A percentile compares a stretch with the other conserved stretches of the same genome.
phyloP scores from a whole-genome alignment of 805 yeast genomes.

The Wickerhamiella bombiphila region DNA sequence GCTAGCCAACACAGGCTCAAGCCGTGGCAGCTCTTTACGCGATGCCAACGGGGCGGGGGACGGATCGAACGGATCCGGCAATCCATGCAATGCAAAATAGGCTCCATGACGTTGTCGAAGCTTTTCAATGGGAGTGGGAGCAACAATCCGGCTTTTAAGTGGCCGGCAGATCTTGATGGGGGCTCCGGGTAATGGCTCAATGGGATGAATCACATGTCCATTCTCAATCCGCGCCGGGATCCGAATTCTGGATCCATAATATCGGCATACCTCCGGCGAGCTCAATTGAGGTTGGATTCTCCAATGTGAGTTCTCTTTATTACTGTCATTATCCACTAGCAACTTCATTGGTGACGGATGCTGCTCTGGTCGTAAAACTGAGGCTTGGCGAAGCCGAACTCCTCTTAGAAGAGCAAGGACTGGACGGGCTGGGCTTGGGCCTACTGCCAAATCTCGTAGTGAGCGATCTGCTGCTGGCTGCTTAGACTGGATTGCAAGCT shows the following conservation, averaged over 20 bases:
- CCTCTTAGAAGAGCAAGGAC: neutral
- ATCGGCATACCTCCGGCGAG: neutral
- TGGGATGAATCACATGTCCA: too few relatives aligned
- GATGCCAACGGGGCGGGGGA: too few relatives aligned
- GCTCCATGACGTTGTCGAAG: neutral
- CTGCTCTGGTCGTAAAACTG: neutral
- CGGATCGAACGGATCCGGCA: neutral
- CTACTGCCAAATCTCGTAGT: neutral
- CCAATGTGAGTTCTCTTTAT: neutral
- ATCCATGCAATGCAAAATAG: neutral
- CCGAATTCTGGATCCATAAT: neutral
- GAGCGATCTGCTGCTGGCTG: neutral
- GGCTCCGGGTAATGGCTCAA: neutral
- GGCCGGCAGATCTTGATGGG: neutral
- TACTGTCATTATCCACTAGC: neutral
- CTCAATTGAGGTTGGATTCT: too few relatives aligned
- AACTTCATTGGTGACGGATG: neutral
- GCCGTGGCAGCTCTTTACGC: too few relatives aligned
- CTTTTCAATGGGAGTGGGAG: neutral
- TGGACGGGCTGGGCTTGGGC: neutral
- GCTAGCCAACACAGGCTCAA: neutral
- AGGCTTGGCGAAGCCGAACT: neutral
- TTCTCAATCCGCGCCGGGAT: neutral
- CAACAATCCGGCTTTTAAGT: neutral
- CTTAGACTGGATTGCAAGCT: neutral